phyloP scores from a whole-genome alignment of 2,329 filamentous ascomycete genomes.

The Sporothrix variecibatus region DNA sequence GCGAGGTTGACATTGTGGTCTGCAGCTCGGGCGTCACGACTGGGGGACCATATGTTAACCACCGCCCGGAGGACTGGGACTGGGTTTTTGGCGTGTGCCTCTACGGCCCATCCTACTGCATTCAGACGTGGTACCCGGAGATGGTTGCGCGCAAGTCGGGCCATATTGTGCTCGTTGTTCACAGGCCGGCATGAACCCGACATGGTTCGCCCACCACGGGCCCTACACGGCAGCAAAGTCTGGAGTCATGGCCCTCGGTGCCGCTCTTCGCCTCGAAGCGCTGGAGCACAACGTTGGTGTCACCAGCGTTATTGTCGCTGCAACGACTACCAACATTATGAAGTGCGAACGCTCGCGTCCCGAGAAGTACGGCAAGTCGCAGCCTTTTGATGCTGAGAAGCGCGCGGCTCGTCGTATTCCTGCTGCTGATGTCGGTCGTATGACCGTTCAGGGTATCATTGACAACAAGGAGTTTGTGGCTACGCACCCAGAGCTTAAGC shows the following conservation, averaged over 20 bases:
- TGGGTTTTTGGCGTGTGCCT: constrained; percentile 24
- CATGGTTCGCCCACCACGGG: constrained; percentile 22
- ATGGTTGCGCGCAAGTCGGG: constrained; percentile 15
- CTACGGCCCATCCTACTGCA: constrained; percentile 19
- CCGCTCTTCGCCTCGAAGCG: constrained; percentile 20
- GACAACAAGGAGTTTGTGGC: constrained; percentile 25
- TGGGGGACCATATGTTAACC: constrained; percentile 17
- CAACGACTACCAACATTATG: constrained; percentile 22
- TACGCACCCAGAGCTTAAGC: constrained; percentile 23
- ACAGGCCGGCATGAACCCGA: constrained; percentile 24
- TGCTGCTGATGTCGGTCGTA: constrained; percentile 18
- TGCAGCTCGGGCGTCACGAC: constrained; percentile 24
- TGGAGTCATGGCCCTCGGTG: constrained; percentile 20
- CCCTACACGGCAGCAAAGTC: constrained; percentile 25
- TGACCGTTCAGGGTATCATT: constrained; percentile 21
- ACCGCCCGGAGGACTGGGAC: constrained; percentile 25
- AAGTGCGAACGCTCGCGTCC: constrained; percentile 24
- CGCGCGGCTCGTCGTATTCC: constrained; percentile 22
- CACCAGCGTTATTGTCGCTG: constrained; percentile 21
- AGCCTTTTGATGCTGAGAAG: constrained; percentile 11
- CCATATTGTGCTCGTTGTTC: constrained; percentile 24
- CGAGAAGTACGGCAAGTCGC: constrained; percentile 19
- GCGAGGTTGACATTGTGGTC: constrained; percentile 21
- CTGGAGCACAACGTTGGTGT: constrained; percentile 24
- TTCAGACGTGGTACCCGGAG: constrained; percentile 23